Conservation (phyloP, 345 rosid species). For the Sonneratia alba region DNA sequence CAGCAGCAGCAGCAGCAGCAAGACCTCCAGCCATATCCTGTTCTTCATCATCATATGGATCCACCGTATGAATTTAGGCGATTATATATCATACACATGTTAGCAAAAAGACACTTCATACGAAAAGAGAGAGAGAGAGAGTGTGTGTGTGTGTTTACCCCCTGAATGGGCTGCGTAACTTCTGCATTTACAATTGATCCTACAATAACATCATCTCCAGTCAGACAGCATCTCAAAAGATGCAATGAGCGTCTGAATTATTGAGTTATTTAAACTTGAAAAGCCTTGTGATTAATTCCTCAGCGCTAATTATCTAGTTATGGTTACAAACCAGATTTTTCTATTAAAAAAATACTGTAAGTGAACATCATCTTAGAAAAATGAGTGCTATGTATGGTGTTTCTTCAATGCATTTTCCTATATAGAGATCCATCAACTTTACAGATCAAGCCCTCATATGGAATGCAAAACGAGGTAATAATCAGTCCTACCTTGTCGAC, state of each 20-base stretch:
- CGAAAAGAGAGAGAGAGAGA: no score
- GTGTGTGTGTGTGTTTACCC: background rate
- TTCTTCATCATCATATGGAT: background rate
- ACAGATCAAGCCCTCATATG: no score
- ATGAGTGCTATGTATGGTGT: no score
- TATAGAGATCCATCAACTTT: background rate
- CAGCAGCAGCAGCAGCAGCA: slow-evolving; percentile 1
- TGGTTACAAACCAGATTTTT: no score
- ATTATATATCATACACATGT: background rate
- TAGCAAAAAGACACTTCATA: no score
- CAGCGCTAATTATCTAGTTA: background rate
- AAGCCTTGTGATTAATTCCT: background rate
- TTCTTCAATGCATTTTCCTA: no score
- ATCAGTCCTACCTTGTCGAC: slow-evolving; percentile 18
- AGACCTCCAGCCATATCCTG: slow-evolving; percentile 26
- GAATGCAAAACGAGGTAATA: background rate
- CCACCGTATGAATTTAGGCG: background rate
- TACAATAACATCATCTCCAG: background rate
- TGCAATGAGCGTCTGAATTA: background rate
- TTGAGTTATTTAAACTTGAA: background rate
- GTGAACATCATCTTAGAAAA: no score
- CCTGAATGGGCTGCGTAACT: background rate
- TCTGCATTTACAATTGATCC: background rate
- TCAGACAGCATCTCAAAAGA: background rate
- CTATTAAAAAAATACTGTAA: no score